Evolutionary conservation across 1,284 basidiomycete genomes (phyloP).

Genomic region (Austroboletus niveus): DNA sequence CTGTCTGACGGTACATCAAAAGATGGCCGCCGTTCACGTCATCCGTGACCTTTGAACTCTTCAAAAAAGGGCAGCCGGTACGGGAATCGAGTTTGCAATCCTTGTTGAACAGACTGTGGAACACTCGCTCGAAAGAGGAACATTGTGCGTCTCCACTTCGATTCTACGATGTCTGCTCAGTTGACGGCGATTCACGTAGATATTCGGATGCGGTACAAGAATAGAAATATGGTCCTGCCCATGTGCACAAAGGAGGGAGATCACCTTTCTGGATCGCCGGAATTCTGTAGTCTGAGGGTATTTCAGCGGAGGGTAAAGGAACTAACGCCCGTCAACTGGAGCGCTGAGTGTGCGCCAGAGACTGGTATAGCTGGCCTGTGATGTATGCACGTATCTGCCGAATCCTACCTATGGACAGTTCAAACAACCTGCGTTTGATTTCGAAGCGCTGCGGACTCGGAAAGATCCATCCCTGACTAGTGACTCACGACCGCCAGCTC

Average conservation of each 20-base stretch:
- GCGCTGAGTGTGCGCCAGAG: slow-evolving; percentile 50
- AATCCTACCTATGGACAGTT: too few relatives aligned
- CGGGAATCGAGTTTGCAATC: slow-evolving; percentile 33
- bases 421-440: too few relatives aligned
- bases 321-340: slow-evolving; percentile 65
- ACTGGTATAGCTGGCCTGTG: not conserved
- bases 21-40: slow-evolving; percentile 79
- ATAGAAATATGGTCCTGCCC: slow-evolving; percentile 64
- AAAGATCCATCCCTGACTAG: too few relatives aligned
- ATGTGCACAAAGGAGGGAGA: slow-evolving; percentile 65
- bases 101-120: slow-evolving; percentile 37
- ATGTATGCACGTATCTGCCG: slow-evolving; percentile 1
- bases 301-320: slow-evolving; percentile 63
- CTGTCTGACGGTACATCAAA: not conserved
- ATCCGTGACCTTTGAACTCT: slow-evolving; percentile 72
- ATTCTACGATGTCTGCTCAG: not conserved
- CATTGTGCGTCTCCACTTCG: slow-evolving; percentile 39
- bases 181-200: slow-evolving; percentile 38
- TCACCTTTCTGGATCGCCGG: slow-evolving; percentile 69
- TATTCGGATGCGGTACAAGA: slow-evolving; percentile 77
- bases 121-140: slow-evolving; percentile 31
- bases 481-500: too few relatives aligned
- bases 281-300: slow-evolving; percentile 72
- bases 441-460: too few relatives aligned
- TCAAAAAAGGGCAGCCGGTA: slow-evolving; percentile 37